Evolutionary conservation across 2,329 filamentous ascomycete genomes (phyloP).

Genomic region (Canariomyces notabilis): DNA sequence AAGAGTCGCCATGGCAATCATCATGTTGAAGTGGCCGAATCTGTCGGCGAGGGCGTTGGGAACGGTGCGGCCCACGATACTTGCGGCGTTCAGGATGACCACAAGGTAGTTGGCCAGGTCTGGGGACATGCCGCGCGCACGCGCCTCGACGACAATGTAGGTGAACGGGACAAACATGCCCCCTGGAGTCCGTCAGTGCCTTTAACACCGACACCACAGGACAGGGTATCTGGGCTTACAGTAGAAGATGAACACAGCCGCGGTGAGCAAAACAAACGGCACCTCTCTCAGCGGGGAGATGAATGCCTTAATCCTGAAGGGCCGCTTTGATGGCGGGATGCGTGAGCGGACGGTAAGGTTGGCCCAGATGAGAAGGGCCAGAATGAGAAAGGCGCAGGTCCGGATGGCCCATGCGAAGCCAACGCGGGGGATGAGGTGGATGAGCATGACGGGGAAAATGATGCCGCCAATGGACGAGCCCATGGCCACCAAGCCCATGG

Average conservation of each 20-base stretch:
- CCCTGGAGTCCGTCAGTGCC: too few relatives aligned
- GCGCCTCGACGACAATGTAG: too few relatives aligned
- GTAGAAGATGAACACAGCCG: too few relatives aligned
- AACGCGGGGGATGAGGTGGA: conserved; percentile 9
- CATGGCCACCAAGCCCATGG: conserved; percentile 11
- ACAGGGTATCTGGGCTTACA: too few relatives aligned
- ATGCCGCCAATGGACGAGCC: conserved; percentile 16
- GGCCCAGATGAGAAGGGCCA: background rate
- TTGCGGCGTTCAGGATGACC: conserved; percentile 25
- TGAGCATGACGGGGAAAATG: conserved; percentile 16
- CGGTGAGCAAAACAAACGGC: too few relatives aligned
- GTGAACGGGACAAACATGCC: too few relatives aligned
- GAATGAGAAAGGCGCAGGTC: conserved; percentile 13
- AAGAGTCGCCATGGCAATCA: conserved; percentile 39
- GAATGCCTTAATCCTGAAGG: conserved; percentile 6
- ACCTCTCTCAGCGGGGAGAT: too few relatives aligned
- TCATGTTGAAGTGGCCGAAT: conserved; percentile 29
- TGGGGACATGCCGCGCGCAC: too few relatives aligned
- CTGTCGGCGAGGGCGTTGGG: conserved; percentile 24
- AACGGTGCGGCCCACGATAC: conserved; percentile 24
- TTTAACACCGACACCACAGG: too few relatives aligned
- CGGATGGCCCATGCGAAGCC: conserved; percentile 19
- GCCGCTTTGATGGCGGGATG: background rate
- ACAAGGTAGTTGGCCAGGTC: too few relatives aligned
- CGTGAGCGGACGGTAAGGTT: background rate